These are phyloP conservation scores for Solanum chiquidenum DNA, from an alignment of 257 asterid species.

Conservation along the genomic window DNA sequence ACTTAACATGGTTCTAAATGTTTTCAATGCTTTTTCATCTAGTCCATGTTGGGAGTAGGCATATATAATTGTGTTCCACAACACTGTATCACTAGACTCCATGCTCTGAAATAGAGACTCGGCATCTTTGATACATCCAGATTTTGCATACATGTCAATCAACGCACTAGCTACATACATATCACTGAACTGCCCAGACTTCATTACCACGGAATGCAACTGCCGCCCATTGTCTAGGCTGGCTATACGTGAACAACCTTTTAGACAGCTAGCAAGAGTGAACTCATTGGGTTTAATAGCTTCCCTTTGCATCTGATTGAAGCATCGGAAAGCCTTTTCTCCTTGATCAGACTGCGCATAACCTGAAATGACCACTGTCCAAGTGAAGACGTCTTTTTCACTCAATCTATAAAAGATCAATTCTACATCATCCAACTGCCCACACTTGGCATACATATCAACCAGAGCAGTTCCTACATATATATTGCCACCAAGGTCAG, in stretches of 20 bases:
- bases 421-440: conserved; percentile 46
- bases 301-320: conserved; percentile 62
- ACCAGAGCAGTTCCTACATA: conserved; percentile 58
- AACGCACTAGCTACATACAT: conserved; percentile 50
- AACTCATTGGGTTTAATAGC: conserved; percentile 58
- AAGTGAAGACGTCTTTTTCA: conserved; percentile 46
- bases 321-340: conserved; percentile 48
- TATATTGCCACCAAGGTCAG: conserved; percentile 17
- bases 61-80: conserved; percentile 79
- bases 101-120: conserved; percentile 38
- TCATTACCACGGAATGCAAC: conserved; percentile 51
- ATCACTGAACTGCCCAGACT: conserved; percentile 43
- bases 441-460: conserved; percentile 70
- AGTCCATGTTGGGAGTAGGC: conserved; percentile 71
- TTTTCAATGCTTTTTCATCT: conserved; percentile 52
- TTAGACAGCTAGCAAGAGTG: conserved; percentile 61
- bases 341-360: conserved; percentile 58
- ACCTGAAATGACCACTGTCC: conserved; percentile 58
- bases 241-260: conserved; percentile 52
- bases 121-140: conserved; percentile 67
- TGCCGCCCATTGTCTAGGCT: conserved; percentile 58
- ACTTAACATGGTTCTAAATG: conserved; percentile 41
- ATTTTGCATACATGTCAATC: conserved; percentile 72
- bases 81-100: conserved; percentile 38
- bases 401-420: conserved; percentile 38